These are phyloP conservation scores for Chaetomium olivaceum DNA, from an alignment of 2,329 filamentous ascomycete genomes.

Conservation along the genomic window DNA sequence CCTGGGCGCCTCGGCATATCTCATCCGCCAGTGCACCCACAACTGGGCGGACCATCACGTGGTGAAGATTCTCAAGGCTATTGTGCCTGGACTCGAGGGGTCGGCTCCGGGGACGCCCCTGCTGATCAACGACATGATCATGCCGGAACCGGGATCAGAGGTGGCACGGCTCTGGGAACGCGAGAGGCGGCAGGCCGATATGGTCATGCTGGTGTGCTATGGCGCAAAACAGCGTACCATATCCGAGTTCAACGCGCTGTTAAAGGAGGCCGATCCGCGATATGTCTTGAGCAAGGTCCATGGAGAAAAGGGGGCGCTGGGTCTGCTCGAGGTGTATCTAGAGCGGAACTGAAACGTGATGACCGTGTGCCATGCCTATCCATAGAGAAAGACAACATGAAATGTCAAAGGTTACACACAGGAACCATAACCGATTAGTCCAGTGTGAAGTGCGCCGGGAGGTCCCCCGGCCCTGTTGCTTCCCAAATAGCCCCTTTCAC, in stretches of 20 bases:
- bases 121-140: background rate
- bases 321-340: background rate
- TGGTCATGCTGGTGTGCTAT: background rate
- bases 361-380: background rate
- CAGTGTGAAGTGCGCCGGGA: too few relatives aligned
- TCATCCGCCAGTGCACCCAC: background rate
- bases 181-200: background rate
- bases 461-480: too few relatives aligned
- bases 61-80: background rate
- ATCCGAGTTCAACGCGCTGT: background rate
- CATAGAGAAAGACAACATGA: too few relatives aligned
- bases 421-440: too few relatives aligned
- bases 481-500: too few relatives aligned
- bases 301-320: background rate
- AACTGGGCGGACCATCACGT: background rate
- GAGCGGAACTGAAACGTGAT: background rate
- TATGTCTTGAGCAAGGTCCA: background rate
- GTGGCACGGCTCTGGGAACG: background rate
- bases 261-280: background rate
- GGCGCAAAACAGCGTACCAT: background rate
- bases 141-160: background rate
- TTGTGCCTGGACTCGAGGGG: background rate
- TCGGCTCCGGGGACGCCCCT: background rate
- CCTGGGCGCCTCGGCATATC: background rate
- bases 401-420: too few relatives aligned